Evolutionary conservation across 805 yeast species (phyloP).

Genomic region (Metschnikowia anglica): DNA sequence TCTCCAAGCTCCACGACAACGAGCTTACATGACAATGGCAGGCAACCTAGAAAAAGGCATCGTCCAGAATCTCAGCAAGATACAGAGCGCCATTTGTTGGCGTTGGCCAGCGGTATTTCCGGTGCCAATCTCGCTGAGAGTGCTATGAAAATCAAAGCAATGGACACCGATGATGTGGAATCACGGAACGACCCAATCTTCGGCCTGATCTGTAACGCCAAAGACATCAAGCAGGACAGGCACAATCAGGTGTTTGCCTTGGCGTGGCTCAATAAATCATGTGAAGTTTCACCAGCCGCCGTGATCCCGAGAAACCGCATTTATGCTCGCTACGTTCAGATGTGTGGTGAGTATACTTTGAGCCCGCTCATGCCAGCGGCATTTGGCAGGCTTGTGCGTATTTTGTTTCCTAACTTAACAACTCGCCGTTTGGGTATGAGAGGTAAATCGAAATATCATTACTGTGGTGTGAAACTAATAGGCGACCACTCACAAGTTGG

Average conservation of each 20-base stretch:
- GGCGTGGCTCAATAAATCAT: constrained; percentile 72
- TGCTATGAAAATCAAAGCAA: constrained; percentile 14
- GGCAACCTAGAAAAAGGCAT: constrained; percentile 4
- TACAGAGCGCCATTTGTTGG: constrained; percentile 13
- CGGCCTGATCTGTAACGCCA: constrained; percentile 7
- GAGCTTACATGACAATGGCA: not conserved
- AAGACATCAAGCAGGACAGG: constrained; percentile 41
- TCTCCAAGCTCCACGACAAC: constrained; percentile 1
- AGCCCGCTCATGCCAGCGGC: constrained; percentile 74
- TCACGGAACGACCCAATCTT: constrained; percentile 11
- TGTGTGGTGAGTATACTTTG: constrained; percentile 41
- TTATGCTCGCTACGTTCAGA: constrained; percentile 41
- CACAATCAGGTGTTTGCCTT: constrained; percentile 79
- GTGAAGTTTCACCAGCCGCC: constrained; percentile 47
- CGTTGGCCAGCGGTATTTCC: constrained; percentile 7
- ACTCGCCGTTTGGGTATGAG: constrained; percentile 81
- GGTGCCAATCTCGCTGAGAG: constrained; percentile 13
- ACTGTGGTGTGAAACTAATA: constrained; percentile 63
- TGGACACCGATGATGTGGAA: constrained; percentile 10
- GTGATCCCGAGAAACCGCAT: constrained; percentile 45
- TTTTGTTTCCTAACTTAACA: constrained; percentile 53
- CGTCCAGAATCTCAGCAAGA: constrained; percentile 12
- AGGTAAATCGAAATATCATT: constrained; percentile 82
- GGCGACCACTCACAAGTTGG: constrained; percentile 19
- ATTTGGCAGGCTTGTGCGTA: constrained; percentile 52